Conservation (phyloP, 2,329 filamentous ascomycete species). For the Pseudocercospora musae region DNA sequence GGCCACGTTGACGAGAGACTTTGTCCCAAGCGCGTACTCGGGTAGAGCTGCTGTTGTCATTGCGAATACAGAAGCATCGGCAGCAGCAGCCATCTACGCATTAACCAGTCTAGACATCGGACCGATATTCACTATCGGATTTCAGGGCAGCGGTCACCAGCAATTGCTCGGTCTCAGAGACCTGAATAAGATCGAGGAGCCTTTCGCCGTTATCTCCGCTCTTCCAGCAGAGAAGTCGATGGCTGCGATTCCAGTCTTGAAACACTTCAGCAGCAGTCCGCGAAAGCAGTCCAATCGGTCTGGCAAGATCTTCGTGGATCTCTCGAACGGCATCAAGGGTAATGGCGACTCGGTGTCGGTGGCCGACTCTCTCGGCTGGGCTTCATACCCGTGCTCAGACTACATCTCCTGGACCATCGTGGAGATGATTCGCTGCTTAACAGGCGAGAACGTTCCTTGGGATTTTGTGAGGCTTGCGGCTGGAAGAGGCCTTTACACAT, state of each 20-base stretch:
- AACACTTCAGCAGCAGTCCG: slow-evolving; percentile 59
- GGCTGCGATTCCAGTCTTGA: slow-evolving; percentile 72
- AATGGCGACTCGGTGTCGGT: slow-evolving; percentile 67
- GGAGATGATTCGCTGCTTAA: slow-evolving; percentile 71
- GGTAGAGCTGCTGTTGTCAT: slow-evolving; percentile 73
- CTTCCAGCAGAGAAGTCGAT: slow-evolving; percentile 74
- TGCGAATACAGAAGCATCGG: slow-evolving; percentile 69
- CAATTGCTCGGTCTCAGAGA: slow-evolving; percentile 69
- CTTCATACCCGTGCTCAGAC: slow-evolving; percentile 74
- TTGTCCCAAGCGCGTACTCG: slow-evolving; percentile 77
- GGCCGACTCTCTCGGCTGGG: slow-evolving; percentile 72
- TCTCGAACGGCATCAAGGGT: slow-evolving; percentile 62
- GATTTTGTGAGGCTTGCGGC: slow-evolving; percentile 78
- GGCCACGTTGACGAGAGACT: slow-evolving; percentile 74
- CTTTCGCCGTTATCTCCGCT: slow-evolving; percentile 78
- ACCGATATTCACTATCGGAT: slow-evolving; percentile 81
- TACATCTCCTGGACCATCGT: slow-evolving; percentile 82
- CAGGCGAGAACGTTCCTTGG: slow-evolving; percentile 78
- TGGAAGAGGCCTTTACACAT: slow-evolving; percentile 52
- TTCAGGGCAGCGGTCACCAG: slow-evolving; percentile 52
- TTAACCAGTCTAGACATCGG: slow-evolving; percentile 71
- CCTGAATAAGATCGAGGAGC: slow-evolving; percentile 73
- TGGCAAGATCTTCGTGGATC: slow-evolving; percentile 73
- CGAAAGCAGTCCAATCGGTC: slow-evolving; percentile 32
- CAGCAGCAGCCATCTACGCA: slow-evolving; percentile 74